A percentile compares a stretch with the other conserved stretches of the same genome.
These are phyloP conservation scores for Brassica nigra DNA, from an alignment of 345 rosid species.

Conservation along the genomic window DNA sequence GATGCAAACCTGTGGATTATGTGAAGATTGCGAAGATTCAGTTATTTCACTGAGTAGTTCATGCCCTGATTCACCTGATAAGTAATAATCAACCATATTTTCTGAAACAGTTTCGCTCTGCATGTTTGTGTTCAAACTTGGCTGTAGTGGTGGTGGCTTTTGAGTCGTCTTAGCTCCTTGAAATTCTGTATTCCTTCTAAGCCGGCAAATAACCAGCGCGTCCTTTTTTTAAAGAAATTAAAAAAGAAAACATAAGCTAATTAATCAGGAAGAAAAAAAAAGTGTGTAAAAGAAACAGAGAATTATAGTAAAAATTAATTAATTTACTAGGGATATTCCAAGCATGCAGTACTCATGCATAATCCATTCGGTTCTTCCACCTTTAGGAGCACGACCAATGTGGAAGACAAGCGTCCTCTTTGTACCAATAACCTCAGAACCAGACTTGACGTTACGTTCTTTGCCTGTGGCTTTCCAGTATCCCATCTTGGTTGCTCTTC, in stretches of 20 bases:
- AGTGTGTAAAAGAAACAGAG: neutral
- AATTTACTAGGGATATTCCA: slow-evolving; percentile 58
- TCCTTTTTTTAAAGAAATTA: slow-evolving; percentile 45
- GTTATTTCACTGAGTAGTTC: slow-evolving; percentile 33
- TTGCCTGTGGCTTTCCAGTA: slow-evolving; percentile 98
- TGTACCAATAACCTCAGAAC: slow-evolving; percentile 64
- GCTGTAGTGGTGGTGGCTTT: slow-evolving; percentile 22
- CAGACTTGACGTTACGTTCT: slow-evolving; percentile 76
- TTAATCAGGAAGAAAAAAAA: neutral
- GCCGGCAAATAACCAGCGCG: slow-evolving; percentile 75
- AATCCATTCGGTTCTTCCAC: slow-evolving; percentile 85
- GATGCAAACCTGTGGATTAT: slow-evolving; percentile 46
- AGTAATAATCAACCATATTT: slow-evolving; percentile 36
- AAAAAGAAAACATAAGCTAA: neutral
- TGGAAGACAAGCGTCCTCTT: slow-evolving; percentile 95
- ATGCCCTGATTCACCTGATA: slow-evolving; percentile 36
- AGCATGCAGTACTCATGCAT: slow-evolving; percentile 83
- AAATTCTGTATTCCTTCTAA: slow-evolving; percentile 64
- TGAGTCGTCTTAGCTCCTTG: slow-evolving; percentile 30
- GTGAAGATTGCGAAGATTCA: slow-evolving; percentile 39
- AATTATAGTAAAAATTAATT: neutral
- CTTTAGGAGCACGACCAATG: slow-evolving; percentile 84
- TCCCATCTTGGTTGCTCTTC: slow-evolving; percentile 76
- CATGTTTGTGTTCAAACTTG: neutral
- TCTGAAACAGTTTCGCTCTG: slow-evolving; percentile 13